These are phyloP conservation scores for Hirsutella thompsonii DNA, from an alignment of 2,329 filamentous ascomycete species.

Conservation along the genomic window DNA sequence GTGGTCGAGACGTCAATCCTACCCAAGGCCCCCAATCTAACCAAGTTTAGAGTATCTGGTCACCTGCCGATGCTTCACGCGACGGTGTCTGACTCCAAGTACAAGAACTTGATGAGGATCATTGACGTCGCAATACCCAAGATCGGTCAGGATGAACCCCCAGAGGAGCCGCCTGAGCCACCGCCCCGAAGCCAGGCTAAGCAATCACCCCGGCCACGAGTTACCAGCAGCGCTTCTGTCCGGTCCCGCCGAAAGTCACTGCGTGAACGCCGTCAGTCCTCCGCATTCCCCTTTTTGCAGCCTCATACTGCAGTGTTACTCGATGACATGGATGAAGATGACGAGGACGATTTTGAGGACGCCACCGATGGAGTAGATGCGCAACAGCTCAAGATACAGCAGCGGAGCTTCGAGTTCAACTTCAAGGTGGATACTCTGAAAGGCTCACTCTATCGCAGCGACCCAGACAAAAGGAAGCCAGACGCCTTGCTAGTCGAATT, in stretches of 20 bases:
- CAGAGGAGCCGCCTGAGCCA: slow-evolving; percentile 8
- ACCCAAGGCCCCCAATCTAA: slow-evolving; percentile 88
- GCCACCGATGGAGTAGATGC: slow-evolving; percentile 42
- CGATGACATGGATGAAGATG: slow-evolving; percentile 55
- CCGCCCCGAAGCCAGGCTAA: slow-evolving; percentile 12
- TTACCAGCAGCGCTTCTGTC: slow-evolving; percentile 31
- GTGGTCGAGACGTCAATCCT: slow-evolving; percentile 92
- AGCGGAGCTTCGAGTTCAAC: slow-evolving; percentile 89
- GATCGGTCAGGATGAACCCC: slow-evolving; percentile 37
- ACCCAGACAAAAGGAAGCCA: slow-evolving; percentile 59
- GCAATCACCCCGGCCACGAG: slow-evolving; percentile 25
- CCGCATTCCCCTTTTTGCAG: slow-evolving; percentile 61
- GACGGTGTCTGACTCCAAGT: slow-evolving; percentile 86
- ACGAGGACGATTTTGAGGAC: slow-evolving; percentile 56
- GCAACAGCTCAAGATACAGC: slow-evolving; percentile 60
- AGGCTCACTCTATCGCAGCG: slow-evolving; percentile 80
- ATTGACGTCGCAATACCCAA: slow-evolving; percentile 92
- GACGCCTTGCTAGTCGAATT: slow-evolving; percentile 83
- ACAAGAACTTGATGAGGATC: slow-evolving; percentile 91
- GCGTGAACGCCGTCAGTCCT: slow-evolving; percentile 46
- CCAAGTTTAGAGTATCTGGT: slow-evolving; percentile 81
- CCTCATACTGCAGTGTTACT: slow-evolving; percentile 67
- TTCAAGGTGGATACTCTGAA: slow-evolving; percentile 92
- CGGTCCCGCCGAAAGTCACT: slow-evolving; percentile 29
- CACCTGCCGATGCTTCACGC: slow-evolving; percentile 87